Base-by-base conservation (phyloP, 768 basidiomycete genomes). In the Daedaleopsis nitida region DNA sequence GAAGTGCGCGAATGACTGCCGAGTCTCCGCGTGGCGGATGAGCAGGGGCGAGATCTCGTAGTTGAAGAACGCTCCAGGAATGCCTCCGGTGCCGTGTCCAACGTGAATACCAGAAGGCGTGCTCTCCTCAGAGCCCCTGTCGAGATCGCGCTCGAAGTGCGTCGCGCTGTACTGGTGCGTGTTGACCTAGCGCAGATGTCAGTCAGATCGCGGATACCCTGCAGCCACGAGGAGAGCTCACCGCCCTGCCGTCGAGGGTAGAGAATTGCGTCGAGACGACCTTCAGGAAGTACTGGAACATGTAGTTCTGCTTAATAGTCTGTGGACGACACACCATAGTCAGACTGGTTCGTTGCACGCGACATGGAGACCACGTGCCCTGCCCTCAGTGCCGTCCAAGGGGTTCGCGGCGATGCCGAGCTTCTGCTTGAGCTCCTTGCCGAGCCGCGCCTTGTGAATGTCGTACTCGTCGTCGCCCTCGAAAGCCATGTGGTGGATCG, bases 251-350 rank as follows among this genome's bases (percentile, higher is more conserved):
- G 62, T 89, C 85, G 27, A 96, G 78, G n/a, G 88, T 91, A 63
- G 86, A 83, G 78, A 97, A 98, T 71, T 91, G 89, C 2, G 96
- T 99, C 8, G 94, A 94, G 43, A 99, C 97, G 48, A 99, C 96
- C 76, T 99, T 99, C 70, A 99, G 81, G 86, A 98, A 98, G 76
- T 98, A 96, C 72, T 98, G 94, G 84, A 94, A 97, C 94, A 97
- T 95, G 73, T 93, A 96, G 66, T 94, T 84, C 24, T 87, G 75
- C 70, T 91, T 90, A 65, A 75, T 78, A 1, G 94, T 94, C 89
- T 92, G 59, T 0, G 49, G 69, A 32, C 19, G 65, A 12, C 39
- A 17, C 17, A 42, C 39, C 47, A 57, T 27, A 51, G 45, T 44
- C 39, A 60, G 47, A 12, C 21, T 13, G 10, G 17, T 42, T 2